A percentile compares a stretch with the other conserved stretches of the same genome.
Evolutionary conservation across 176 grass and related monocot genomes (phyloP).

Genomic region (Carex scoparia): DNA sequence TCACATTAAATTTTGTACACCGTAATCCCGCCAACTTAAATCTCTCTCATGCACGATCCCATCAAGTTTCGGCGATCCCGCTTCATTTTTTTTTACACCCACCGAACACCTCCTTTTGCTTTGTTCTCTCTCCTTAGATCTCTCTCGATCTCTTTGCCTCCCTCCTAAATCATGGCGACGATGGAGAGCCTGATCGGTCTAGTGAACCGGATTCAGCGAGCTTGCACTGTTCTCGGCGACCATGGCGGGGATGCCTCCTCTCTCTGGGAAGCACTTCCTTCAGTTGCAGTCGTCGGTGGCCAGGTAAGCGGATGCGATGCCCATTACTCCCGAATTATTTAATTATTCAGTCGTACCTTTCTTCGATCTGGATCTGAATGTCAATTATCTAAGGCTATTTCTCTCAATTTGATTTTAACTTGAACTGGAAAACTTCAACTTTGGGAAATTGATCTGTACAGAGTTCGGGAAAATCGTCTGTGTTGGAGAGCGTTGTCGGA

Average conservation of each 20-base stretch:
- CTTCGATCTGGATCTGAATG: conserved; percentile 31
- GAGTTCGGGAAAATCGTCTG: conserved; percentile 98
- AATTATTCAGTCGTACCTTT: neutral
- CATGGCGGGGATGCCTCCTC: conserved; percentile 63
- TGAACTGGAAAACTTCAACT: no score
- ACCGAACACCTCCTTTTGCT: neutral
- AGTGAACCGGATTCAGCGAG: conserved; percentile 96
- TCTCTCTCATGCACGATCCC: conserved; percentile 17
- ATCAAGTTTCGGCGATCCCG: conserved; percentile 9
- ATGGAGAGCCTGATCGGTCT: conserved; percentile 98
- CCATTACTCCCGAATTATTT: neutral
- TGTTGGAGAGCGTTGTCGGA: conserved; percentile 98
- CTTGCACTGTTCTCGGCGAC: conserved; percentile 96
- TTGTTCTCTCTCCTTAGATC: neutral
- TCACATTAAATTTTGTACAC: conserved; percentile 20
- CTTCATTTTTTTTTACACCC: conserved; percentile 11
- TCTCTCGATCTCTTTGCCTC: neutral
- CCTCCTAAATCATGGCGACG: conserved; percentile 65
- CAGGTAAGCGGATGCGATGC: conserved; percentile 42
- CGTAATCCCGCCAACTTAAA: conserved; percentile 2
- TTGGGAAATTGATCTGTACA: conserved; percentile 25
- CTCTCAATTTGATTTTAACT: no score
- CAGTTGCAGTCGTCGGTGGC: conserved; percentile 98
- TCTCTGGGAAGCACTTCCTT: conserved; percentile 96
- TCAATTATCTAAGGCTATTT: no score